Percentiles rank a stretch among this genome's conserved stretches.
phyloP scores from a whole-genome alignment of 2,329 filamentous ascomycete species.

The Trichoderma lentiforme region DNA sequence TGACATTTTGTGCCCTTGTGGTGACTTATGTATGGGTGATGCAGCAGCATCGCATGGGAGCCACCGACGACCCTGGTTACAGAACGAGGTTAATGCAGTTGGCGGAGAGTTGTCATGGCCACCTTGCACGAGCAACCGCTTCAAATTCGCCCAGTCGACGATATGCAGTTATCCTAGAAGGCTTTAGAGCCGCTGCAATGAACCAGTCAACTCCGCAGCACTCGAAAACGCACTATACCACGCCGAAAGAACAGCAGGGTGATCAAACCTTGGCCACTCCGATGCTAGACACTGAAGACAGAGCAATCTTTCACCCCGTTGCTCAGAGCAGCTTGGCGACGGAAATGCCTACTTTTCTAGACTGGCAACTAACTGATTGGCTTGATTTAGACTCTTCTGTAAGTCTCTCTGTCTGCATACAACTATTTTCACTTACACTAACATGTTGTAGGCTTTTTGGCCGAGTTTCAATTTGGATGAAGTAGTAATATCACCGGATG shows the following conservation, averaged over 20 bases:
- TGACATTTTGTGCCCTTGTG: constrained; percentile 51
- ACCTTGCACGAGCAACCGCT: constrained; percentile 39
- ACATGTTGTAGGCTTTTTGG: constrained; percentile 3
- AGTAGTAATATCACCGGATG: background rate
- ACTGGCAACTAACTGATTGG: constrained; percentile 32
- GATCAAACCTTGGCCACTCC: background rate
- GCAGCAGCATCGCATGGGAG: constrained; percentile 32
- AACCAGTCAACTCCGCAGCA: background rate
- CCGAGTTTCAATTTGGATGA: background rate
- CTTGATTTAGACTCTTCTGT: constrained; percentile 30
- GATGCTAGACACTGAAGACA: background rate
- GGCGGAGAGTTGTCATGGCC: constrained; percentile 45
- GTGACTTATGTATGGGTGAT: constrained; percentile 55
- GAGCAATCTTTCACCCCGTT: background rate
- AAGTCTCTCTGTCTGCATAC: background rate
- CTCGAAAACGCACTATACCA: background rate
- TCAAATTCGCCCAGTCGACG: constrained; percentile 43
- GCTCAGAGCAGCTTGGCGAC: background rate
- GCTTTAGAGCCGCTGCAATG: constrained; percentile 35
- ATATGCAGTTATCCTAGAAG: constrained; percentile 52
- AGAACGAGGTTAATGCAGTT: constrained; percentile 33
- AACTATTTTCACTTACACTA: background rate
- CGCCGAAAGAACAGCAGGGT: background rate
- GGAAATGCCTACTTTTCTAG: background rate
- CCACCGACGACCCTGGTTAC: constrained; percentile 6